Evolutionary conservation across 306 rosid genomes (phyloP).

Genomic region (Astragalus membranaceus): DNA sequence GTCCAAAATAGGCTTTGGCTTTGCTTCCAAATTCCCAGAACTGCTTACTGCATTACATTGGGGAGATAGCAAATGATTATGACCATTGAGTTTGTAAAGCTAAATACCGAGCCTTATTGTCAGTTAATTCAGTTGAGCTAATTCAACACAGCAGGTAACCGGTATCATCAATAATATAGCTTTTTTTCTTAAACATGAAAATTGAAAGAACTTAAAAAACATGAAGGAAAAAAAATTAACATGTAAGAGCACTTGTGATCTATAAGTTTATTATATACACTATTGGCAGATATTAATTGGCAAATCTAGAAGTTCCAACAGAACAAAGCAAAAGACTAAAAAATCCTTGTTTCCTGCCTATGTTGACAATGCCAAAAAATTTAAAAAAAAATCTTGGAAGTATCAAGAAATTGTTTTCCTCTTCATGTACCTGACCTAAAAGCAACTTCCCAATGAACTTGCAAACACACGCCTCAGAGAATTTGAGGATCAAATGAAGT

Average conservation of each 20-base stretch:
- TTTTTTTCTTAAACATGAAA: neutral
- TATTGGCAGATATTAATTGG: neutral
- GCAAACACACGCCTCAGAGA: neutral
- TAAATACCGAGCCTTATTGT: neutral
- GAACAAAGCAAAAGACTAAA: neutral
- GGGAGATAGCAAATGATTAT: conserved; percentile 7
- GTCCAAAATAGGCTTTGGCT: conserved; percentile 4
- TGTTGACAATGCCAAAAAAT: neutral
- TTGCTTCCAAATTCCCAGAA: neutral
- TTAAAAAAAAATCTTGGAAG: neutral
- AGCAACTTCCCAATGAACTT: neutral
- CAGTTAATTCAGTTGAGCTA: neutral
- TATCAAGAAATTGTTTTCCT: neutral
- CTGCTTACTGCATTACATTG: neutral
- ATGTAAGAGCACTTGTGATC: neutral
- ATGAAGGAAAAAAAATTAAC: neutral
- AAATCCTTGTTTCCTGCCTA: neutral
- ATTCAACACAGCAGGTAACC: neutral
- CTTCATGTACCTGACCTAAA: neutral
- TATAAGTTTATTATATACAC: neutral
- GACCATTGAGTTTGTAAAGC: neutral
- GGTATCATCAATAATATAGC: neutral
- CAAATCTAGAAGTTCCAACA: neutral
- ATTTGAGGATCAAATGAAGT: neutral
- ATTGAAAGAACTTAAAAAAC: neutral